Base-by-base conservation (phyloP, 164 flowering plant species). In the Protea cynaroides region DNA sequence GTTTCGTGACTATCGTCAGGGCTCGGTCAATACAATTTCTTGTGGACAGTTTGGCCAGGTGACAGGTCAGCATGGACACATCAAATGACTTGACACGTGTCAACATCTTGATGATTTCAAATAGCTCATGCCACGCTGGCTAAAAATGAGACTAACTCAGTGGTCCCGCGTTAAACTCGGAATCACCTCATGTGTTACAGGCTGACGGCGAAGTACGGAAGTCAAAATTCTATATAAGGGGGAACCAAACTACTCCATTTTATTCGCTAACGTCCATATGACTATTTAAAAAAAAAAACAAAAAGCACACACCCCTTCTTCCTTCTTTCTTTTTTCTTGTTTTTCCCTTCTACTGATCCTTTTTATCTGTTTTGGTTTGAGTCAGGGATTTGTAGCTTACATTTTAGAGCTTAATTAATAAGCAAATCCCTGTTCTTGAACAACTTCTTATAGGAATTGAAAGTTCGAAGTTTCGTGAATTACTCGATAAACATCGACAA, bases 281-380 rank as follows among this genome's bases (percentile, higher is more conserved):
- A 15, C n/a, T n/a, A 50, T 7, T n/a, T 18, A 17, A 50, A n/a
- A 18, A 15, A 53, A 19, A 53, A 53, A 11, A 53, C 25, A 53
- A 53, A 53, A n/a, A 5, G 4, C 19, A 21, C 1, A n/a, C 8
- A 8, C 24, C 11, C 18, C 50, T 19, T 57, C 55, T 61, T 56
- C 18, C 2, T 64, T 61, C 56, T 50, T 61, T 52, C 58, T 14
- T 58, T 38, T 53, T 51, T 51, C 44, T 57, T 14, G 13, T 59
- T 46, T 34, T 25, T 38, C 36, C 5, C 15, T 25, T 23, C n/a
- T 14, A n/a, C n/a, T 14, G 18, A 37, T 25, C 50, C 18, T 14
- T n/a, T 29, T 63, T 37, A 37, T 34, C 57, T 61, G 9, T 49
- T 49, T 49, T 15, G 14, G 14, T 52, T 63, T 47, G 47, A 52